Evolutionary conservation across 805 yeast species (phyloP).

Genomic region (Ogataea wickerhamii): DNA sequence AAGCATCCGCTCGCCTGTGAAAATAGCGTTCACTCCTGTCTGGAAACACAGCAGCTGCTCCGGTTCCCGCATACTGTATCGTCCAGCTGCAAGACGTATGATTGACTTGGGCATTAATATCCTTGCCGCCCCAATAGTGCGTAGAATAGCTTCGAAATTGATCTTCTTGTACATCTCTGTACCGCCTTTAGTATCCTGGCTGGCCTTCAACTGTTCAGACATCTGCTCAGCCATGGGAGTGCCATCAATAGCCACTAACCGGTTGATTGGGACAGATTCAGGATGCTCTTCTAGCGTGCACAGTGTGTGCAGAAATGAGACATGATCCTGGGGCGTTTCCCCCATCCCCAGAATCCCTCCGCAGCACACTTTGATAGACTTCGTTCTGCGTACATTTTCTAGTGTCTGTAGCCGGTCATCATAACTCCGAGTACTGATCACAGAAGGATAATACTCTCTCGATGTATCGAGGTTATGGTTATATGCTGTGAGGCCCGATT

Average conservation of each 20-base stretch:
- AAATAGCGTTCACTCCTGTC: constrained; percentile 77
- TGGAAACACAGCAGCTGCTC: constrained; percentile 74
- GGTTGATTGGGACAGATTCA: constrained; percentile 76
- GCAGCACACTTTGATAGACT: constrained; percentile 65
- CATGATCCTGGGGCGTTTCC: constrained; percentile 67
- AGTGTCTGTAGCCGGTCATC: constrained; percentile 72
- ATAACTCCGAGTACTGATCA: constrained; percentile 64
- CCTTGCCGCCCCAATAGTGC: constrained; percentile 75
- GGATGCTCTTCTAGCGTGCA: constrained; percentile 72
- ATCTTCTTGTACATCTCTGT: constrained; percentile 34
- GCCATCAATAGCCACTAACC: constrained; percentile 74
- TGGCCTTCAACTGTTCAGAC: constrained; percentile 45
- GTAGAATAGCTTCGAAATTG: constrained; percentile 57
- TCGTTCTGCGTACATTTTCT: constrained; percentile 53
- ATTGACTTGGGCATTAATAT: constrained; percentile 69
- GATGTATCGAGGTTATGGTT: constrained; percentile 82
- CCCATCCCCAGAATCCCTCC: constrained; percentile 82
- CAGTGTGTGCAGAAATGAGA: constrained; percentile 62
- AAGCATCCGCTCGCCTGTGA: constrained; percentile 77
- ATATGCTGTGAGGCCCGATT: constrained; percentile 77
- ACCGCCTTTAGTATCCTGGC: constrained; percentile 16
- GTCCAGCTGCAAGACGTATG: constrained; percentile 74
- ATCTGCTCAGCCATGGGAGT: constrained; percentile 50
- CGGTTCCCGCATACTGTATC: constrained; percentile 74
- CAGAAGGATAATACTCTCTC: constrained; percentile 69